Evolutionary conservation across 805 yeast species (phyloP), one percentile per base, ranked within the genome.

Genomic region (Scheffersomyces ergatensis): DNA sequence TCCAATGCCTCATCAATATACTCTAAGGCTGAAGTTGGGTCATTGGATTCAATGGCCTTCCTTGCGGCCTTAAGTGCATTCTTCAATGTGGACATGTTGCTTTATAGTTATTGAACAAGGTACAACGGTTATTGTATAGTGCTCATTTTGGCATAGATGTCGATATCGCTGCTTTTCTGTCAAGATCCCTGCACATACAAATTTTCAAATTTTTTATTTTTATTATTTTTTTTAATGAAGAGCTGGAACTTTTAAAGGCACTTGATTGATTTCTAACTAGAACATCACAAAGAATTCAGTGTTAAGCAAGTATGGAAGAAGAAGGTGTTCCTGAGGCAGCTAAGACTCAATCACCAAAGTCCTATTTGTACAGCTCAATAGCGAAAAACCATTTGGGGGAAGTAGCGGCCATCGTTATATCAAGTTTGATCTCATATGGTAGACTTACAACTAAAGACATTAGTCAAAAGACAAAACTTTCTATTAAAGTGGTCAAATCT

Each of bases 311-410:
- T 18, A 57, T 57, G 62, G 50, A 49, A 37, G 50, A 49, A 37
- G 50, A 43, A 14, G 44, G 35, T 18, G 36, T 51, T 30, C 49
- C 45, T 14, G 53, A 53, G 16, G 35, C 56, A 1, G 50, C 76
- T 48, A 65, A 78, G 55, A 76, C 79, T 0, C 80, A 80, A 57
- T 77, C 82, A 14, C 82, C 92, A 1, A 72, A 72, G 51, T 72
- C 83, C n/a, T 79, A 73, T 51, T 58, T 85, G 16, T 80, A 74
- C 57, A 71, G 81, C 1, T 69, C 76, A 21, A 51, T 83, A 13
- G 67, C 81, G 13, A 73, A 72, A 42, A 63, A 73, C 1, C 78
- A 75, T 47, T 57, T 85, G 5, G 97, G 97, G 12, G 87, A 83
- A 51, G 75, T 80, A 35, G 90, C 95, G 0, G 77, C 89, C 2